These are phyloP conservation scores for Escallonia rubra DNA, from an alignment of 129 eudicot genomes.

Conservation along the genomic window DNA sequence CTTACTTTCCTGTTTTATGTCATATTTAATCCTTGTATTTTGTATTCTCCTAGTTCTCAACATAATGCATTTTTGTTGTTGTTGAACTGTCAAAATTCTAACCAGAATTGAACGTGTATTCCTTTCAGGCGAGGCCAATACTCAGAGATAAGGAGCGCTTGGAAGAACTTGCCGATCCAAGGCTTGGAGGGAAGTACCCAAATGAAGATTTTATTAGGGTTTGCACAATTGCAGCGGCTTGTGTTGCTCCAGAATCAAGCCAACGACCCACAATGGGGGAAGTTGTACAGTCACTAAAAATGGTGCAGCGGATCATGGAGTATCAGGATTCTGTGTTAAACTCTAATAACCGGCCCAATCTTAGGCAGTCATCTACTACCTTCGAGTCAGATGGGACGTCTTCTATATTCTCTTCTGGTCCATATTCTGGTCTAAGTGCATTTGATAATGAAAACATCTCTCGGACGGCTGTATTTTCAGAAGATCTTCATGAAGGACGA, in stretches of 20 bases:
- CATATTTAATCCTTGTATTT: too few relatives aligned
- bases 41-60: too few relatives aligned
- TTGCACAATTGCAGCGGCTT: constrained; percentile 97
- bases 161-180: constrained; percentile 83
- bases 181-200: constrained; percentile 78
- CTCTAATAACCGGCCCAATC: constrained; percentile 42
- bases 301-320: constrained; percentile 87
- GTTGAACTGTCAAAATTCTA: not conserved
- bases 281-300: constrained; percentile 96
- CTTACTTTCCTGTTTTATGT: not conserved
- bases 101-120: not conserved
- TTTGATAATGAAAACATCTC: constrained; percentile 76
- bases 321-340: constrained; percentile 54
- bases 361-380: constrained; percentile 81
- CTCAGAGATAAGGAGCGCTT: constrained; percentile 87
- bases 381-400: constrained; percentile 91
- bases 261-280: constrained; percentile 99
- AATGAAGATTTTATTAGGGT: constrained; percentile 82
- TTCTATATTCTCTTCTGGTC: constrained; percentile 94
- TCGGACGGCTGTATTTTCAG: constrained; percentile 77
- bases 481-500: constrained; percentile 97
- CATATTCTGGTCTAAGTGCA: constrained; percentile 82
- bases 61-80: too few relatives aligned
- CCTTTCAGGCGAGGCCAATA: constrained; percentile 76
- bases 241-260: constrained; percentile 89